Conservation (phyloP, 192 early-diverging fungal genomes). For the Thamnidium elegans region DNA sequence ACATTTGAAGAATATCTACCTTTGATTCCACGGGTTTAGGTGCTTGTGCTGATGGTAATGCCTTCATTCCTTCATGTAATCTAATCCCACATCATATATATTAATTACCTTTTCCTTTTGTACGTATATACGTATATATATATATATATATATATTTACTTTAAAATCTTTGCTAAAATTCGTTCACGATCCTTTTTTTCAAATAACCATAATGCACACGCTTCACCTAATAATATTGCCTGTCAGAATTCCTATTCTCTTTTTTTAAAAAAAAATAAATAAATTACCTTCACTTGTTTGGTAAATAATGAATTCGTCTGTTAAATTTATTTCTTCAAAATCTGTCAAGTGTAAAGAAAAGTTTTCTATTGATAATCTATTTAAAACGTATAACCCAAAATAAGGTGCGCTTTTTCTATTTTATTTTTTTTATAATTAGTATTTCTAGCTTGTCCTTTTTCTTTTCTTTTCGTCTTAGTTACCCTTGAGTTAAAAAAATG, state of each 20-base stretch:
- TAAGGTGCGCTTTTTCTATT: conserved; percentile 50
- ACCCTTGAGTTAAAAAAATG: conserved; percentile 83
- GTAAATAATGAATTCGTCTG: conserved; percentile 87
- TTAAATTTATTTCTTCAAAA: conserved; percentile 76
- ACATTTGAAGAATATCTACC: conserved; percentile 23
- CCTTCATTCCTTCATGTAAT: conserved; percentile 19
- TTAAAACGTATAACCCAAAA: conserved; percentile 85
- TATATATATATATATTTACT: conserved; percentile 34
- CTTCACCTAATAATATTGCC: conserved; percentile 43
- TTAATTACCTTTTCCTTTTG: background rate
- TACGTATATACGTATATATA: too few species aligned
- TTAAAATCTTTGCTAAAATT: conserved; percentile 47
- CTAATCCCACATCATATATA: background rate
- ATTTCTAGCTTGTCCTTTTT: background rate
- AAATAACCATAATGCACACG: conserved; percentile 78
- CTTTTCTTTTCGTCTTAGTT: conserved; percentile 1
- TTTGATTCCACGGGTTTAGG: background rate
- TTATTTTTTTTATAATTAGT: conserved; percentile 18
- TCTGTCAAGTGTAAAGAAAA: conserved; percentile 62
- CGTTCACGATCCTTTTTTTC: conserved; percentile 67
- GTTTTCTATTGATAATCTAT: conserved; percentile 83
- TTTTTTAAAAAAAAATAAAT: background rate
- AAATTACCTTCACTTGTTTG: conserved; percentile 59
- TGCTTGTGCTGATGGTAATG: conserved; percentile 1
- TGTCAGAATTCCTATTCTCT: background rate